Evolutionary conservation across 2,329 filamentous ascomycete genomes (phyloP), one percentile per base, ranked within the genome.

Genomic region (Penicillium sp.): DNA sequence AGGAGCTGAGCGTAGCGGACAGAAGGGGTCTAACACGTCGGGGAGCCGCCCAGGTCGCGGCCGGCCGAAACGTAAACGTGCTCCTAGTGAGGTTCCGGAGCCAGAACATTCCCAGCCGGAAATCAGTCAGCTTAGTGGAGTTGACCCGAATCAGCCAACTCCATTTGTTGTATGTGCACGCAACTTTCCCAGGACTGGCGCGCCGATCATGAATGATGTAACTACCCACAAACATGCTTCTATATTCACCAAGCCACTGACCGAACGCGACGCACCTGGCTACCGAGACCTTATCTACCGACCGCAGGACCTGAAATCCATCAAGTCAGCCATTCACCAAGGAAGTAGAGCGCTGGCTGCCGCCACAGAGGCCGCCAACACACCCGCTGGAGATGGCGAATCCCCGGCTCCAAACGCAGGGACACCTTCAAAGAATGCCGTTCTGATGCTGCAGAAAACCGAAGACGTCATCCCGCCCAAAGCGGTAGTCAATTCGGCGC

Each of bases 401-500:
- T 74, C 76, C n/a, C 74, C 77, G 0, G 73, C 68, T 13, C 73
- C 76, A 11, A 70, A 66, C 9, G 59, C 64, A 3, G 71, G 69
- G 35, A 76, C 75, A 15, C 72, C 78, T 0, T 71, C 79, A 0
- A 81, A 79, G 58, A 78, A 77, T 58, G 77, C 77, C 11, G 70
- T 79, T 3, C 76, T 81, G 35, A 69, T 80, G 65, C 67, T 82
- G 17, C 75, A 73, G n/a, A 85, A 91, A 60, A 90, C 86, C 2
- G 85, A 89, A 54, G 92, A 97, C 61, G 82, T 97, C 29, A 84
- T 94, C 2, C 92, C 94, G 2, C 94, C 95, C 0, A 91, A 89
- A 69, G 92, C 89, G 21, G 97, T 98, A 70, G 91, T 98, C 76
- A 98, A 98, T 76, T 93, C 91, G 55, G 88, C 90, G 1, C 95